Percentiles rank a stretch among this genome's conserved stretches.
Evolutionary conservation across 2,329 filamentous ascomycete genomes (phyloP).

Genomic region (Myrmaecium sp.): DNA sequence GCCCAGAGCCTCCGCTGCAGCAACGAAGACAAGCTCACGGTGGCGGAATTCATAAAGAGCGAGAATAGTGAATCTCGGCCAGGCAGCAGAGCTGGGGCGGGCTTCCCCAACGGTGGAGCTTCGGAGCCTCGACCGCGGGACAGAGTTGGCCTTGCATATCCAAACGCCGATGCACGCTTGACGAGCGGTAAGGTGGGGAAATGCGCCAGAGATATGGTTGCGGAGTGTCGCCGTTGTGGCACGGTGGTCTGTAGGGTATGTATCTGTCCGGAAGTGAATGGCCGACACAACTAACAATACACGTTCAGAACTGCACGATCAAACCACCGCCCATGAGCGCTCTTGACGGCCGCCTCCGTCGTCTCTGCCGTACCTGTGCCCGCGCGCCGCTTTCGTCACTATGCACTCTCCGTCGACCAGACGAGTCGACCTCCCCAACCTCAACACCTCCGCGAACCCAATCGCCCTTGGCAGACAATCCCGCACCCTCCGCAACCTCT

Average conservation of each 20-base stretch:
- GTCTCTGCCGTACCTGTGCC: slow-evolving; percentile 61
- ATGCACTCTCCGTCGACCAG: too few relatives aligned
- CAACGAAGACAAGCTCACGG: slow-evolving; percentile 45
- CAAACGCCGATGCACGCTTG: too few relatives aligned
- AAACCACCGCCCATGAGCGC: slow-evolving; percentile 56
- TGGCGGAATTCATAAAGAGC: too few relatives aligned
- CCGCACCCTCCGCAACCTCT: slow-evolving; percentile 3
- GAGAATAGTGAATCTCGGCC: too few relatives aligned
- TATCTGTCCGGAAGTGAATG: slow-evolving; percentile 4
- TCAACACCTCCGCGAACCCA: slow-evolving; percentile 2
- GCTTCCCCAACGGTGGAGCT: too few relatives aligned
- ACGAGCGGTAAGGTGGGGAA: slow-evolving; percentile 52
- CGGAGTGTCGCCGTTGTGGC: slow-evolving; percentile 62
- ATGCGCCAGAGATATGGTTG: slow-evolving; percentile 80
- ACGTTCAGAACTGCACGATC: slow-evolving; percentile 64
- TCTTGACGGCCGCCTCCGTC: slow-evolving; percentile 59
- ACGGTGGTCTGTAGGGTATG: slow-evolving; percentile 67
- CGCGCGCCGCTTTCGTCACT: slow-evolving; percentile 50
- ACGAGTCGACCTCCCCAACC: slow-evolving; percentile 4
- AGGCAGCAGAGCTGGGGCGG: too few relatives aligned
- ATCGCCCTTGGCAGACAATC: slow-evolving; percentile 1
- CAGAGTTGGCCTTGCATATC: too few relatives aligned
- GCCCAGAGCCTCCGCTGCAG: slow-evolving; percentile 62
- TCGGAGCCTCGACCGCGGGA: too few relatives aligned
- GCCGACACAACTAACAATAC: slow-evolving; percentile 4